phyloP scores from a whole-genome alignment of 1,284 basidiomycete genomes.

The Sphaerobolus stellatus region DNA sequence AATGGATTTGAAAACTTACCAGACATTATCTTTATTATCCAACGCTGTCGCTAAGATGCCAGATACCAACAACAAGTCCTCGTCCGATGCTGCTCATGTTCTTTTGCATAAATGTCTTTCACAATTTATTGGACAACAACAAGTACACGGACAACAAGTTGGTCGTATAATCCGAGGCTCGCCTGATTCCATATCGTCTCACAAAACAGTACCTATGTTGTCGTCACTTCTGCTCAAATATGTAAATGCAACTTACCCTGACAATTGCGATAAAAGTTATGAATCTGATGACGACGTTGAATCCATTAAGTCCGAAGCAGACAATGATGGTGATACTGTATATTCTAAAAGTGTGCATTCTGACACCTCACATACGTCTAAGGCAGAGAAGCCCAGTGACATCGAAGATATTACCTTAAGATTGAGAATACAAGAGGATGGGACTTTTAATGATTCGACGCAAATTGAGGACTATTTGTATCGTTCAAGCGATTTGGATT shows the following conservation, averaged over 20 bases:
- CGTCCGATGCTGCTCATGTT: conserved; percentile 4
- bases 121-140: conserved; percentile 13
- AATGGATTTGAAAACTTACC: conserved; percentile 1
- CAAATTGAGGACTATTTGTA: not conserved
- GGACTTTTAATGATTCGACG: not conserved
- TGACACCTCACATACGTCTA: too few species aligned
- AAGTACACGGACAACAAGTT: conserved; percentile 22
- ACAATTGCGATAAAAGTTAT: too few species aligned
- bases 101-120: conserved; percentile 17
- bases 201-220: conserved; percentile 18
- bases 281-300: too few species aligned
- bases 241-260: too few species aligned
- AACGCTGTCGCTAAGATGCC: conserved; percentile 1
- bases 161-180: conserved; percentile 14
- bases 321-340: too few species aligned
- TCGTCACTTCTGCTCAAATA: conserved; percentile 4
- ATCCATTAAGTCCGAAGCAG: too few species aligned
- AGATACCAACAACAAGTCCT: not conserved
- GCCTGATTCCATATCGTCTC: conserved; percentile 16
- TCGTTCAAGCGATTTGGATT: not conserved
- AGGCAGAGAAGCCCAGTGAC: too few species aligned
- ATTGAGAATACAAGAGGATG: not conserved
- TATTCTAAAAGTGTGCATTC: too few species aligned
- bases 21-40: conserved; percentile 9
- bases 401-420: not conserved